phyloP scores from a whole-genome alignment of 768 basidiomycete genomes.

The Lentinula detonsa region DNA sequence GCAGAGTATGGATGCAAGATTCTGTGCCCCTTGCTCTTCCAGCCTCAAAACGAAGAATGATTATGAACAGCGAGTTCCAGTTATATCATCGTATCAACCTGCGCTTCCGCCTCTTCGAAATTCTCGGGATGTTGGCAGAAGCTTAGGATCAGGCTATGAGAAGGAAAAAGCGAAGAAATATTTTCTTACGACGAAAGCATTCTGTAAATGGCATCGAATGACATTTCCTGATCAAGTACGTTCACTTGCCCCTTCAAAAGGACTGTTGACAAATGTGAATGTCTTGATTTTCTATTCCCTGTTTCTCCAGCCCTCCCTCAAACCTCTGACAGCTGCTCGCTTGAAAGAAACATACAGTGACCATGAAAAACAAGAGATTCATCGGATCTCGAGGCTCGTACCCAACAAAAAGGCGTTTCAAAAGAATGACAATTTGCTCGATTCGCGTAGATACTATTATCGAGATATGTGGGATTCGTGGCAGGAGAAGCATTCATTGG shows the following conservation, averaged over 20 bases:
- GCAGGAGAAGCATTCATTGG: background rate
- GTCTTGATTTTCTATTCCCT: background rate
- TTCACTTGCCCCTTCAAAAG: background rate
- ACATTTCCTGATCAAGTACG: background rate
- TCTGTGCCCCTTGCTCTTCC: background rate
- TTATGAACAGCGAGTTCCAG: background rate
- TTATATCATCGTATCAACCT: conserved; percentile 1
- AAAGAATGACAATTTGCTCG: background rate
- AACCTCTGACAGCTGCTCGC: background rate
- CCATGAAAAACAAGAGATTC: background rate
- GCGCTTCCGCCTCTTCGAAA: conserved; percentile 1
- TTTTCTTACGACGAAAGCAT: background rate
- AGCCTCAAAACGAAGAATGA: background rate
- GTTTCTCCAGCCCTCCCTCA: background rate
- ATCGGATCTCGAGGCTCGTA: background rate
- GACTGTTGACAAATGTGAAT: background rate
- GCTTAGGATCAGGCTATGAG: no score
- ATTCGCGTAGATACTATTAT: background rate
- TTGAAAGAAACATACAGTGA: background rate
- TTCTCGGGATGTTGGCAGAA: no score
- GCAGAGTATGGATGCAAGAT: background rate
- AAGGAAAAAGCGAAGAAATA: background rate
- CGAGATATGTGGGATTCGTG: conserved; percentile 2
- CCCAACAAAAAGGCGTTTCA: background rate
- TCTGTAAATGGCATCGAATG: conserved; percentile 1